These are phyloP conservation scores for Oemleria cerasiformis DNA, from an alignment of 306 rosid species.

Conservation along the genomic window DNA sequence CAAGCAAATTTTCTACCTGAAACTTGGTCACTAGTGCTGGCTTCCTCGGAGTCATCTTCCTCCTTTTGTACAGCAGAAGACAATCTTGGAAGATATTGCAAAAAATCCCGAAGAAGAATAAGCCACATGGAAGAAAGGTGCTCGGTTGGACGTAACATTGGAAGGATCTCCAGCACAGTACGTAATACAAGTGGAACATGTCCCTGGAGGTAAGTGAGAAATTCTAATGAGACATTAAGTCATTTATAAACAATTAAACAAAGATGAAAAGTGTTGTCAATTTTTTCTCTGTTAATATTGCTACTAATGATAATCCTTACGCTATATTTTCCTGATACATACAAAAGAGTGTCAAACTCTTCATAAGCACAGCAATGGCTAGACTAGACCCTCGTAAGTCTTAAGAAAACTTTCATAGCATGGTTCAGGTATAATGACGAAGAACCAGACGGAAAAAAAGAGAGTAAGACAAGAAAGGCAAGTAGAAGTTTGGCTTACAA, in stretches of 20 bases:
- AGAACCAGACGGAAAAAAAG: background rate
- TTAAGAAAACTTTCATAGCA: background rate
- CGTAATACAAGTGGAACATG: slow-evolving; percentile 83
- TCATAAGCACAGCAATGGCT: background rate
- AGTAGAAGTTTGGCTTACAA: slow-evolving; percentile 53
- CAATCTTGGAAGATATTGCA: slow-evolving; percentile 80
- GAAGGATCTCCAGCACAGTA: slow-evolving; percentile 74
- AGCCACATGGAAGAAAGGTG: slow-evolving; percentile 84
- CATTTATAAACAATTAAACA: background rate
- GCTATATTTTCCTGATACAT: background rate
- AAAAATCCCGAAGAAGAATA: slow-evolving; percentile 66
- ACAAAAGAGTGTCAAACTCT: background rate
- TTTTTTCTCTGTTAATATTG: background rate
- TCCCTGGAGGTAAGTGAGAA: slow-evolving; percentile 49
- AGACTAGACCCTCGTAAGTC: background rate
- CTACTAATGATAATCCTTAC: background rate
- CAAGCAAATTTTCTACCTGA: slow-evolving; percentile 37
- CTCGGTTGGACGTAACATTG: slow-evolving; percentile 70
- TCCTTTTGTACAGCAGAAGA: slow-evolving; percentile 50
- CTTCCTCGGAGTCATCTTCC: slow-evolving; percentile 53
- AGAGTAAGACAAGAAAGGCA: background rate
- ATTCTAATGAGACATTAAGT: slow-evolving; percentile 11
- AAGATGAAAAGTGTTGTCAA: background rate
- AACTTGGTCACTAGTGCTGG: slow-evolving; percentile 49
- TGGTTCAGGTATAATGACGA: background rate